These are phyloP conservation scores for Crassisporium funariophilum DNA, from an alignment of 768 basidiomycete species.

Conservation along the genomic window DNA sequence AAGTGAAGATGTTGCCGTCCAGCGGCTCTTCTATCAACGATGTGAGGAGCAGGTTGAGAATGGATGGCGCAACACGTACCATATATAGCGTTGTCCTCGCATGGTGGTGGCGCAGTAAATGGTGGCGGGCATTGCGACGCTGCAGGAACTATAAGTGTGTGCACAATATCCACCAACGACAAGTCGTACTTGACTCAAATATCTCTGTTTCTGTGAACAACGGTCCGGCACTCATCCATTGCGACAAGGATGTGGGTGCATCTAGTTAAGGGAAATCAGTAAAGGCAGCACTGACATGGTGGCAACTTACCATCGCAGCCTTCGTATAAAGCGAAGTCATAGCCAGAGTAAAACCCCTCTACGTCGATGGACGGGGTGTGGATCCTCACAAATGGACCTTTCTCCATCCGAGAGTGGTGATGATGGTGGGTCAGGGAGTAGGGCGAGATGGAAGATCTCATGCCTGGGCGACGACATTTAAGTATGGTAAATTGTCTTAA, in stretches of 20 bases:
- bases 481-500: conserved; percentile 18
- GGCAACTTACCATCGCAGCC: conserved; percentile 14
- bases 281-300: background rate
- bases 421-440: conserved; percentile 19
- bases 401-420: conserved; percentile 16
- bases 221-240: conserved; percentile 26
- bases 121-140: conserved; percentile 26
- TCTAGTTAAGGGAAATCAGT: conserved; percentile 14
- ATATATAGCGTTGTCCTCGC: conserved; percentile 10
- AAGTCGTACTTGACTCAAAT: conserved; percentile 25
- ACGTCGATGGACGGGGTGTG: conserved; percentile 22
- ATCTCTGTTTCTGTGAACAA: conserved; percentile 26
- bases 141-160: conserved; percentile 7
- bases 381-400: conserved; percentile 23
- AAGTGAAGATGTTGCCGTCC: conserved; percentile 23
- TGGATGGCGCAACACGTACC: conserved; percentile 11
- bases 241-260: conserved; percentile 20
- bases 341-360: conserved; percentile 10
- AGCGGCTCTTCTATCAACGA: conserved; percentile 23
- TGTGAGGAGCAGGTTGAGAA: background rate
- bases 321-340: conserved; percentile 18
- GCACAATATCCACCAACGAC: background rate
- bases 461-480: conserved; percentile 11
- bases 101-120: conserved; percentile 15
- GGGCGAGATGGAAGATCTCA: conserved; percentile 20